Evolutionary conservation across 371 early-diverging fungal genomes (phyloP), one percentile per base, ranked within the genome.

Genomic region (Apophysomyces trapeziformis): DNA sequence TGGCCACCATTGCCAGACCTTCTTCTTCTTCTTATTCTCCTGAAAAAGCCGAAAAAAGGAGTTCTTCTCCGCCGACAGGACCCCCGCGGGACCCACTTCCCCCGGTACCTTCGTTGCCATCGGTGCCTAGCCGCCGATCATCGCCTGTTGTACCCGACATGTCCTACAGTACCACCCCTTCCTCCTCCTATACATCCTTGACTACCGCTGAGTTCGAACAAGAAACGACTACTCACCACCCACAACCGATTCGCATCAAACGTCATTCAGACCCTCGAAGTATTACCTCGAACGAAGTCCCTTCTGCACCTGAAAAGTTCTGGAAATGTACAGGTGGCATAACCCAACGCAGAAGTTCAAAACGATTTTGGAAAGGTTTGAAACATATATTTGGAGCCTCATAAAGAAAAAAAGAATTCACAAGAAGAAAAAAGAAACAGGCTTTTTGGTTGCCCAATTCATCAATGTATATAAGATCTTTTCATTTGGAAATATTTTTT

Each of bases 271-370:
- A 45, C 6, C 46, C 46, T 0, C 46, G 16, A 18, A 8, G 60
- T 43, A 54, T 76, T 70, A 16, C 78, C 66, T n/a, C 71, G 68
- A 26, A 26, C 1, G 32, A 26, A 26, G 32, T 26, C 32, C 32
- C 32, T 26, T 26, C 32, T 26, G 32, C 32, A 26, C 32, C 32
- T 26, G 32, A 26, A 26, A 26, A 26, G 2, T 26, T 26, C 32
- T 26, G 32, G 32, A 26, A 26, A 26, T 26, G 32, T 26, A 26
- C 32, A 26, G 32, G 32, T 26, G 32, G 32, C 32, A 26, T 26
- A 26, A 26, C 32, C 2, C 32, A 26, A 26, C 32, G 32, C 32
- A 26, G 32, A 26, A 26, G 32, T 26, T 26, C 32, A 26, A 26
- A 26, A 26, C 1, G 32, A 26, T 26, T 26, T 26, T 26, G 32